These are phyloP conservation scores for Neurospora hispaniola DNA, from an alignment of 495 filamentous ascomycete species.

Conservation along the genomic window DNA sequence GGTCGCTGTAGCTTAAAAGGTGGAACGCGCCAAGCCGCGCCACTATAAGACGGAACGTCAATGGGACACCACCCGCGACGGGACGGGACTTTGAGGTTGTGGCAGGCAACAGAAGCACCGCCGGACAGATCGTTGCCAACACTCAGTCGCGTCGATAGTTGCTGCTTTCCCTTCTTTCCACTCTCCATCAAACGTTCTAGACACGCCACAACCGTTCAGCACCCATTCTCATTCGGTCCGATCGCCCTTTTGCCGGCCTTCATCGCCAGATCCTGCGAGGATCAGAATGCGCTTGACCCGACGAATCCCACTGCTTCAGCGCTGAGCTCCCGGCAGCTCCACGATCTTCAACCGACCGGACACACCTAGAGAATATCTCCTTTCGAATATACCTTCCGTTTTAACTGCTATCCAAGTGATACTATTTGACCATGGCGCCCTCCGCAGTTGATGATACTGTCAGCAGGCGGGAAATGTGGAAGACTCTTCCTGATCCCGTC, in stretches of 20 bases:
- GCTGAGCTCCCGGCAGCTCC: neutral
- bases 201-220: neutral
- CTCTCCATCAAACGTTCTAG: neutral
- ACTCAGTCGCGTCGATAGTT: neutral
- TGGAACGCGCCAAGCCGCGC: neutral
- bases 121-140: neutral
- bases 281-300: neutral
- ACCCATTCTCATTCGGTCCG: neutral
- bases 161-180: neutral
- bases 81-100: neutral
- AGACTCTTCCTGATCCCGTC: slow-evolving; percentile 32
- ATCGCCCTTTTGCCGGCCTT: neutral
- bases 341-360: neutral
- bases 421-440: slow-evolving; percentile 29
- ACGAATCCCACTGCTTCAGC: neutral
- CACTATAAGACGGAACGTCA: neutral
- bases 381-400: neutral
- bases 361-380: neutral
- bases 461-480: slow-evolving; percentile 23
- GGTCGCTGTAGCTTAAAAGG: neutral
- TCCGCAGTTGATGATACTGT: slow-evolving; percentile 30
- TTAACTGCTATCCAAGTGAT: neutral
- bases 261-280: neutral
- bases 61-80: neutral
- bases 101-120: neutral